A percentile compares a stretch with the other conserved stretches of the same genome.
phyloP scores from a whole-genome alignment of 805 yeast genomes.

The Myxozyma neglecta region DNA sequence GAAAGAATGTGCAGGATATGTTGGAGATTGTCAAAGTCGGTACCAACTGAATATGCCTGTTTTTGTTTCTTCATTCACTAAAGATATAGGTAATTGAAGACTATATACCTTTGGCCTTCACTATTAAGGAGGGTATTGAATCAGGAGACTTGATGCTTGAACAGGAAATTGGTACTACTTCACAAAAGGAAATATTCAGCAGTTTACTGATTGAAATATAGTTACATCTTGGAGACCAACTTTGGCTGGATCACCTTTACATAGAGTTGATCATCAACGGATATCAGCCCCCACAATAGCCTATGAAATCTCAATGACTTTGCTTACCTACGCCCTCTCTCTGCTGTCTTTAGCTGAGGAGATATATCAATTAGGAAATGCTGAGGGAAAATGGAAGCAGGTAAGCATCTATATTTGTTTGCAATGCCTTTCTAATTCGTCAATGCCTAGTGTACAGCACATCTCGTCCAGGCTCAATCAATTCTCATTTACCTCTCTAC shows the following conservation, averaged over 20 bases:
- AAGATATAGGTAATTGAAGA: constrained; percentile 35
- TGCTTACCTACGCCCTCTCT: constrained; percentile 26
- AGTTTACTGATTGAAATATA: not conserved
- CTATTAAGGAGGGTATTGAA: constrained; percentile 31
- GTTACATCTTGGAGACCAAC: constrained; percentile 38
- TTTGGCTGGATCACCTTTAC: constrained; percentile 12
- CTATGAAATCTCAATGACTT: constrained; percentile 26
- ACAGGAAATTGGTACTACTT: constrained; percentile 24
- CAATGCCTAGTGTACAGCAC: constrained; percentile 33
- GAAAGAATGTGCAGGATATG: constrained; percentile 33
- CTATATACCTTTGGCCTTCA: constrained; percentile 34
- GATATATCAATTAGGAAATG: constrained; percentile 5
- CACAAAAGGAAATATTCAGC: not conserved
- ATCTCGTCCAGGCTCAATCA: constrained; percentile 35
- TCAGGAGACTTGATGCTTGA: constrained; percentile 27
- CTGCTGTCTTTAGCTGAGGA: constrained; percentile 26
- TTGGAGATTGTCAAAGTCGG: constrained; percentile 34
- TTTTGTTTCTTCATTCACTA: not conserved
- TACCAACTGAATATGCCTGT: not conserved
- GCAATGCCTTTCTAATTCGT: too few relatives aligned
- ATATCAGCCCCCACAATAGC: constrained; percentile 23
- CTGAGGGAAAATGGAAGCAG: constrained; percentile 31
- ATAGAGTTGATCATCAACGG: constrained; percentile 20
- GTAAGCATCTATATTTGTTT: not conserved
- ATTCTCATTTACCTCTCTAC: constrained; percentile 32